Evolutionary conservation across 768 basidiomycete species (phyloP).

Genomic region (Xerocomellus chrysenteron): DNA sequence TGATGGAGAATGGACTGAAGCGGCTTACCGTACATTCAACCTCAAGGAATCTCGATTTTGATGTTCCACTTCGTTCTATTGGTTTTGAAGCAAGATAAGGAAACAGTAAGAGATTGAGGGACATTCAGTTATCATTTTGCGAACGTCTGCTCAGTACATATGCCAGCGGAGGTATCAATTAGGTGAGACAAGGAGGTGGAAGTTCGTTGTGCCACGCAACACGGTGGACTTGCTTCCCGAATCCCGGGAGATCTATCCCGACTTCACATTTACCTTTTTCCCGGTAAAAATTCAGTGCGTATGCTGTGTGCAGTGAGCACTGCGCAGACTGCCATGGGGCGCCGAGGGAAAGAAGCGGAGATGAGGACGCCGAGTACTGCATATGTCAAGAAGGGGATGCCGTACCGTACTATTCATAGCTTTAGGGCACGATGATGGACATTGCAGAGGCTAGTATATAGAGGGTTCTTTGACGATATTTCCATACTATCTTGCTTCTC

Average conservation of each 20-base stretch:
- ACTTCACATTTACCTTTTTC: background rate
- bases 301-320: background rate
- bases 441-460: too few relatives aligned
- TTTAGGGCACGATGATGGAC: too few relatives aligned
- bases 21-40: too few relatives aligned
- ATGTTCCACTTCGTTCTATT: too few relatives aligned
- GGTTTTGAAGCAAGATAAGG: too few relatives aligned
- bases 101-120: too few relatives aligned
- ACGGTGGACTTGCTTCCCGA: background rate
- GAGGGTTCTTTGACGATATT: background rate
- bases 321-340: constrained; percentile 3
- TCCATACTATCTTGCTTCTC: background rate
- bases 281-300: background rate
- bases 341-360: background rate
- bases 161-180: too few relatives aligned
- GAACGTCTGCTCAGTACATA: too few relatives aligned
- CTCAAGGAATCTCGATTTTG: too few relatives aligned
- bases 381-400: background rate
- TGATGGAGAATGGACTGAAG: too few relatives aligned
- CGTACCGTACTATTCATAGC: constrained; percentile 11
- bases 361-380: background rate
- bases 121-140: too few relatives aligned
- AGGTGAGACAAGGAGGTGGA: too few relatives aligned
- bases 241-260: background rate
- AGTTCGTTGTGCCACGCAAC: background rate